Percentiles rank a stretch among this genome's conserved stretches.
These are phyloP conservation scores for Boletus fagicola DNA, from an alignment of 768 basidiomycete species.

Conservation along the genomic window DNA sequence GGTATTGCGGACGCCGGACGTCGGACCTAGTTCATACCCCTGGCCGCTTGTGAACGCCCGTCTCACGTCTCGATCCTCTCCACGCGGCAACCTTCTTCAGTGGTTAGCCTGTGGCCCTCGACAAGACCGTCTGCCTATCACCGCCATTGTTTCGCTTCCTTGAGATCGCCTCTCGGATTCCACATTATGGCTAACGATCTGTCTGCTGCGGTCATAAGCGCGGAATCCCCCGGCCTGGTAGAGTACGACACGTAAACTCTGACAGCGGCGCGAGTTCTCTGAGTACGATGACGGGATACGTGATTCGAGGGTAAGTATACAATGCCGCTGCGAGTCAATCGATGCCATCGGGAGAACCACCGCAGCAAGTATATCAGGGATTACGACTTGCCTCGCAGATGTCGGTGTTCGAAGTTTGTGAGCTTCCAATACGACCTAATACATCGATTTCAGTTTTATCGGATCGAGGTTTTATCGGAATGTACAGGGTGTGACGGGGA, in stretches of 20 bases:
- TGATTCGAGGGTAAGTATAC: constrained; percentile 31
- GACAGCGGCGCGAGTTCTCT: constrained; percentile 29
- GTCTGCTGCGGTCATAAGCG: constrained; percentile 9
- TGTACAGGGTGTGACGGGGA: constrained; percentile 20
- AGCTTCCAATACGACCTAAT: constrained; percentile 20
- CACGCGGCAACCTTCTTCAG: constrained; percentile 23
- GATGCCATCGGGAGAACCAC: constrained; percentile 32
- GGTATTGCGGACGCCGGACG: not conserved
- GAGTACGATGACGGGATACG: constrained; percentile 12
- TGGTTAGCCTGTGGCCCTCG: constrained; percentile 9
- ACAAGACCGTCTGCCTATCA: constrained; percentile 23
- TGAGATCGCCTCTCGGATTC: constrained; percentile 18
- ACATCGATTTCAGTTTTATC: constrained; percentile 8
- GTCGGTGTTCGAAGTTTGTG: constrained; percentile 11
- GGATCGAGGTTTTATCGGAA: constrained; percentile 25
- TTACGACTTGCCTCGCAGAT: constrained; percentile 18
- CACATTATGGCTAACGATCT: constrained; percentile 7
- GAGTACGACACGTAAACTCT: constrained; percentile 29
- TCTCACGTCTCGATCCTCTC: constrained; percentile 14
- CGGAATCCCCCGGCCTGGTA: constrained; percentile 6
- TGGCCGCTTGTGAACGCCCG: constrained; percentile 1
- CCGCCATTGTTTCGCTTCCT: constrained; percentile 25
- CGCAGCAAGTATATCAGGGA: constrained; percentile 10
- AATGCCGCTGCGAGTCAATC: constrained; percentile 25
- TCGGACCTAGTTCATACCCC: not conserved